Evolutionary conservation across 2,329 filamentous ascomycete genomes (phyloP).

Genomic region (Fusarium protoensiforme): DNA sequence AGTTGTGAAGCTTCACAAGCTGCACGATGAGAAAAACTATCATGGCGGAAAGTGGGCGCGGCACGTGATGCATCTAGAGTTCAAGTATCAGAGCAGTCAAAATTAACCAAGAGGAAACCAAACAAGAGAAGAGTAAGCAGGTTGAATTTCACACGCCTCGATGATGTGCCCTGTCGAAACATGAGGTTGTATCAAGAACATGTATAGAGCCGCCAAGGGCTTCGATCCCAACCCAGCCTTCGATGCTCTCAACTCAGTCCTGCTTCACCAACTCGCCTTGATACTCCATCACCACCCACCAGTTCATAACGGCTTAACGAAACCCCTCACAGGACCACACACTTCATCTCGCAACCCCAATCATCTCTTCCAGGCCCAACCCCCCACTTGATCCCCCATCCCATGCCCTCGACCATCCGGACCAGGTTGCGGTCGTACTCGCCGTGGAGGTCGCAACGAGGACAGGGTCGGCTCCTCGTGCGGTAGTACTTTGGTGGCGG

Average conservation of each 20-base stretch:
- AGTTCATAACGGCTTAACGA: not conserved
- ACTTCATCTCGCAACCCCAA: constrained; percentile 51
- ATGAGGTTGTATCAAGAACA: not conserved
- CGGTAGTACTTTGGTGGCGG: constrained; percentile 48
- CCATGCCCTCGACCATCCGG: constrained; percentile 58
- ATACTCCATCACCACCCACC: not conserved
- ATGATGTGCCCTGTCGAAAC: not conserved
- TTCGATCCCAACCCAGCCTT: not conserved
- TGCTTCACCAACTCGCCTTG: not conserved
- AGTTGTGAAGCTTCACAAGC: constrained; percentile 35
- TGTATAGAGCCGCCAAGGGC: not conserved
- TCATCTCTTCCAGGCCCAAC: constrained; percentile 54
- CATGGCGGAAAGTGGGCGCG: constrained; percentile 19
- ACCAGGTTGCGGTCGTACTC: constrained; percentile 60
- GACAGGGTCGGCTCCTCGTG: constrained; percentile 54
- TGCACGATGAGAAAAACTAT: constrained; percentile 8
- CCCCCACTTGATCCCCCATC: constrained; percentile 60
- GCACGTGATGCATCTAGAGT: constrained; percentile 29
- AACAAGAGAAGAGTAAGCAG: not conserved
- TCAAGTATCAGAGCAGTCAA: not conserved
- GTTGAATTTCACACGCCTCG: not conserved
- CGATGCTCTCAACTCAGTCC: not conserved
- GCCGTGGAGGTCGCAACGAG: constrained; percentile 52
- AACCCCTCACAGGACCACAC: constrained; percentile 47
- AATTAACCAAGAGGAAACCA: not conserved